Evolutionary conservation across 139 green algal genomes (phyloP).

Genomic region (Parachlorella kessleri): DNA sequence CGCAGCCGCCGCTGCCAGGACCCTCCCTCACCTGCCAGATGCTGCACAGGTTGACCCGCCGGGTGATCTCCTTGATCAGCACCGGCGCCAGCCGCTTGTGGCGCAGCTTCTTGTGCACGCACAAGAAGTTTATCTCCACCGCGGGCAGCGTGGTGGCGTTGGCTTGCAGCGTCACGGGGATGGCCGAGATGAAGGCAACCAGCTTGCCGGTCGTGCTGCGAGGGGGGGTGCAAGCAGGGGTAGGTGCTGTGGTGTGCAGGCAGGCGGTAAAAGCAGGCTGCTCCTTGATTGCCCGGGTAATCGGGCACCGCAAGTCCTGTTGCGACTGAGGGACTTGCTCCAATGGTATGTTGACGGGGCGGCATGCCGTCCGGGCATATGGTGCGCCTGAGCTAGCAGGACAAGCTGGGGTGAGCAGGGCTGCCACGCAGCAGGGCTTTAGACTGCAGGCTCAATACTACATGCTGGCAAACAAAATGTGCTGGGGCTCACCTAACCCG

Average conservation of each 20-base stretch:
- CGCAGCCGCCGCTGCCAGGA: not conserved
- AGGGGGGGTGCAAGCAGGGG: not conserved
- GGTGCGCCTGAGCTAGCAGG: too few species aligned
- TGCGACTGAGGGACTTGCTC: too few species aligned
- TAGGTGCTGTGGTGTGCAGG: not conserved
- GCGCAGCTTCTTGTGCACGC: constrained; percentile 98
- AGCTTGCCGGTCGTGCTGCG: constrained; percentile 49
- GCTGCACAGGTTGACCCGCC: constrained; percentile 51
- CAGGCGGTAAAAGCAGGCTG: too few species aligned
- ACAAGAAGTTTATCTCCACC: constrained; percentile 99
- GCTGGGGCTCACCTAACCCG: constrained; percentile 1
- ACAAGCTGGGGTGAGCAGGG: too few species aligned
- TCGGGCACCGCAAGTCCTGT: too few species aligned
- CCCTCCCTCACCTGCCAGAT: constrained; percentile 27
- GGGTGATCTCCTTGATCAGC: constrained; percentile 86
- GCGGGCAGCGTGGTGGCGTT: constrained; percentile 47
- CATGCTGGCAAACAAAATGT: too few species aligned
- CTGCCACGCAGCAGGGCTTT: too few species aligned
- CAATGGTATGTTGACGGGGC: too few species aligned
- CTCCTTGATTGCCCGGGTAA: too few species aligned
- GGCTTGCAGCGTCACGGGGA: constrained; percentile 69
- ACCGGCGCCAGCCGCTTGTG: constrained; percentile 94
- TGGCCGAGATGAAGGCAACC: constrained; percentile 95
- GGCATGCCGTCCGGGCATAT: too few species aligned
- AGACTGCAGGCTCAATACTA: too few species aligned